A percentile compares a stretch with the other conserved stretches of the same genome.
Conservation (phyloP, 306 rosid species). For the Mimosa pudica region DNA sequence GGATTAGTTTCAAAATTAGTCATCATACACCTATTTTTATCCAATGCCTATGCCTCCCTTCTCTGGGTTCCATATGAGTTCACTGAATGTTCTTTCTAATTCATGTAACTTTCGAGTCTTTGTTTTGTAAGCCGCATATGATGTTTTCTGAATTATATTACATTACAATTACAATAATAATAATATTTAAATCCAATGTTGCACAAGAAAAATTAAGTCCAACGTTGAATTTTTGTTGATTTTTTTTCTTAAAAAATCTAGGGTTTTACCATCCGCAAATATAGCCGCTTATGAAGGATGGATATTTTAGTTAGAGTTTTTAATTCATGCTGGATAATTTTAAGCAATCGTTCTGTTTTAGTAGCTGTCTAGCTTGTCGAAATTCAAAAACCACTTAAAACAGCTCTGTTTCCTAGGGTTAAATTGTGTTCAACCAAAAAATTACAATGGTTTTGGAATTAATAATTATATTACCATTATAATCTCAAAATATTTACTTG, state of each 20-base stretch:
- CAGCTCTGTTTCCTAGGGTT: too few species aligned
- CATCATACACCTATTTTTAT: not conserved
- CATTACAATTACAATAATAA: not conserved
- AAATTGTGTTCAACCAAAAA: too few species aligned
- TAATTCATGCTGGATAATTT: not conserved
- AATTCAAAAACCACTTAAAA: too few species aligned
- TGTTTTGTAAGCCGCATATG: conserved; percentile 16
- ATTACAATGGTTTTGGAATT: too few species aligned
- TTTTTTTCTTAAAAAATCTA: not conserved
- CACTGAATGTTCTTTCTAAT: conserved; percentile 13
- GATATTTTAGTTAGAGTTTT: not conserved
- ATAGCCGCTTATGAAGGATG: too few species aligned
- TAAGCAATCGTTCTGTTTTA: not conserved
- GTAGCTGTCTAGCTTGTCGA: not conserved
- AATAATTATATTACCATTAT: too few species aligned
- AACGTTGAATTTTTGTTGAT: not conserved
- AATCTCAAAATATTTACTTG: too few species aligned
- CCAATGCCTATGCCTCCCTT: not conserved
- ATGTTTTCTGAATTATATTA: conserved; percentile 10
- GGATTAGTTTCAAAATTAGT: conserved; percentile 53
- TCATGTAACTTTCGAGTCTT: conserved; percentile 29
- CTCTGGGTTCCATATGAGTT: conserved; percentile 7
- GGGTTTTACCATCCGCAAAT: not conserved
- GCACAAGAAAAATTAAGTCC: too few species aligned
- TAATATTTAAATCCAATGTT: conserved; percentile 11